Conservation (phyloP, 2,329 filamentous ascomycete genomes). For the Exophiala bonariae region DNA sequence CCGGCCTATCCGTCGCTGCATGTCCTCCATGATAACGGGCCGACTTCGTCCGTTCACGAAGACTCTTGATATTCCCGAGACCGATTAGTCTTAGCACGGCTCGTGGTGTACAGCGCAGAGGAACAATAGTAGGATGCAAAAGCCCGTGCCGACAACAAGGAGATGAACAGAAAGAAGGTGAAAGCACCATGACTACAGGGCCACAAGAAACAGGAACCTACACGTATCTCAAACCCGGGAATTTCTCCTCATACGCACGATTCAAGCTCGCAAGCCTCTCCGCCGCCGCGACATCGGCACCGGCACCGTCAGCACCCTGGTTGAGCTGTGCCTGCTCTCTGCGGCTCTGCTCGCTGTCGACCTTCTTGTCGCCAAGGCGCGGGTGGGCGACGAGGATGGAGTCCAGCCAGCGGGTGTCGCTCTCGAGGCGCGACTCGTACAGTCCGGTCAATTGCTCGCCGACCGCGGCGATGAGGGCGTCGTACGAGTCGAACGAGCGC, state of each 20-base stretch:
- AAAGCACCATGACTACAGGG: too few relatives aligned
- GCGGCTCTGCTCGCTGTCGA: conserved; percentile 78
- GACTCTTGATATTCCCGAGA: conserved; percentile 50
- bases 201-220: too few relatives aligned
- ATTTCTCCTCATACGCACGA: conserved; percentile 73
- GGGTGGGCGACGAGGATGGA: conserved; percentile 79
- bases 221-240: conserved; percentile 83
- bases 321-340: conserved; percentile 79
- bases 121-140: too few relatives aligned
- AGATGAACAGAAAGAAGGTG: too few relatives aligned
- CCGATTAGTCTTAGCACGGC: background rate
- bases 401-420: conserved; percentile 61
- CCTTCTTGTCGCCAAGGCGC: conserved; percentile 75
- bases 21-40: conserved; percentile 76
- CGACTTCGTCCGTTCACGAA: conserved; percentile 84
- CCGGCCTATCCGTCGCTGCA: conserved; percentile 70
- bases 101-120: too few relatives aligned
- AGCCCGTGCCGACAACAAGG: too few relatives aligned
- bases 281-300: conserved; percentile 49
- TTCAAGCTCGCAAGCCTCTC: conserved; percentile 65
- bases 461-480: conserved; percentile 67
- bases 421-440: conserved; percentile 50
- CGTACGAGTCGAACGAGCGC: conserved; percentile 65
- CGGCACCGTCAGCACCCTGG: conserved; percentile 38
- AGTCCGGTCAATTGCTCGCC: conserved; percentile 63